phyloP scores from a whole-genome alignment of 2,329 filamentous ascomycete species.

The Calonectria hongkongensis region DNA sequence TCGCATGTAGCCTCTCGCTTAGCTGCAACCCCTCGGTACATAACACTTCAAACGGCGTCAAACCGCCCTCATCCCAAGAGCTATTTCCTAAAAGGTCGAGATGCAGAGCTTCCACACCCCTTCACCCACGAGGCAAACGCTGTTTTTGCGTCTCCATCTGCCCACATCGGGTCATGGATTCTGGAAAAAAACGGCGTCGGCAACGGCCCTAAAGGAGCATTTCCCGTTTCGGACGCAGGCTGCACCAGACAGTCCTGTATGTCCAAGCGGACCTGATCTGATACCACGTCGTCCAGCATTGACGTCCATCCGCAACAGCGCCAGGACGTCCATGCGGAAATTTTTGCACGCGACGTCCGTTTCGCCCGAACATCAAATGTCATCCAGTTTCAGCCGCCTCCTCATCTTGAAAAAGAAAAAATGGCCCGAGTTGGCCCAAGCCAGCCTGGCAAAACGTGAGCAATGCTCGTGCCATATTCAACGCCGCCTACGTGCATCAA shows the following conservation, averaged over 20 bases:
- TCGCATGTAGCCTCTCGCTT: slow-evolving; percentile 20
- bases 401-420: slow-evolving; percentile 12
- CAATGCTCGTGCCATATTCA: slow-evolving; percentile 37
- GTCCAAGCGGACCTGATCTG: slow-evolving; percentile 29
- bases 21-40: slow-evolving; percentile 28
- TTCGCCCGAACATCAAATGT: slow-evolving; percentile 26
- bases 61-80: slow-evolving; percentile 24
- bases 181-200: slow-evolving; percentile 42
- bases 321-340: not conserved
- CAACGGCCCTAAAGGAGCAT: slow-evolving; percentile 41
- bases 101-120: slow-evolving; percentile 52
- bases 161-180: slow-evolving; percentile 45
- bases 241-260: slow-evolving; percentile 34
- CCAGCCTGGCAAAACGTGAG: slow-evolving; percentile 46
- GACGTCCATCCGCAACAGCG: not conserved
- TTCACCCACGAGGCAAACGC: slow-evolving; percentile 32
- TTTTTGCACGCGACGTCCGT: slow-evolving; percentile 6
- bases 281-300: slow-evolving; percentile 34
- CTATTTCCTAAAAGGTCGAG: slow-evolving; percentile 54
- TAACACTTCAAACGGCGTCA: slow-evolving; percentile 36
- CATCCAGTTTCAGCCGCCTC: slow-evolving; percentile 19
- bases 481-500: slow-evolving; percentile 43
- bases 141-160: slow-evolving; percentile 40
- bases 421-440: slow-evolving; percentile 31
- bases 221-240: slow-evolving; percentile 27